Evolutionary conservation across 139 green algal species (phyloP), one percentile per base, ranked within the genome.

Genomic region (Tetradesmus lagerheimii): DNA sequence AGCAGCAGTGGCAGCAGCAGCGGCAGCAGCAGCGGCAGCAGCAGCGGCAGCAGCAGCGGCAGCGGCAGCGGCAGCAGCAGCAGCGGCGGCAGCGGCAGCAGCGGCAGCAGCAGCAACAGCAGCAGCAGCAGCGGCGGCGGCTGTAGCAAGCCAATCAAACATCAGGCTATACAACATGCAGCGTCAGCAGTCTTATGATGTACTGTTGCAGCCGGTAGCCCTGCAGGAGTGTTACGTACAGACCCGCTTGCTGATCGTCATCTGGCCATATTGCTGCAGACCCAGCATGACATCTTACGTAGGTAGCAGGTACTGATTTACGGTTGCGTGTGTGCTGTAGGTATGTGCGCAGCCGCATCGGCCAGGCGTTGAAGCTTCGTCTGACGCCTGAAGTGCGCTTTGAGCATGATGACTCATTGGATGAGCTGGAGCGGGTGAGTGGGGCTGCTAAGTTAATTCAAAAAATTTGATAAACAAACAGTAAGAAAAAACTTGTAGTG

Each of bases 331-430:
- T 75, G 43, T 85, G 53, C 6, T 89, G 77, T 91, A 97, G 93
- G 23, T 99, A 99, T 91, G 97, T 99, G 75, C 92, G 97, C 0
- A 92, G 88, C 27, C 93, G 95, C 27, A 95, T 99, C 16, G 97
- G 95, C 0, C 90, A 92, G 80, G 85, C 92, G 5, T 92, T 98
- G 77, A 87, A 92, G 43, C 92, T 99, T 86, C 93, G 97, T 9
- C 90, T 98, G 18, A 97, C 93, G 0, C 97, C 97, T 6, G 97
- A 99, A 87, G 94, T 98, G 64, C 85, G 97, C 2, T 99, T 99
- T 88, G 90, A 99, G 38, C 90, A 95, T 45, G 97, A 99, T 80
- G 95, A 99, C 74, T 93, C 94, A 0, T 89, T 97, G 34, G 95
- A 97, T 78, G 89, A 96, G 47, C 92, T 82, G 20, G 90, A 93